A percentile compares a stretch with the other conserved stretches of the same genome.
Evolutionary conservation across 768 basidiomycete species (phyloP).

Genomic region (Trichaptum fuscoviolaceum): DNA sequence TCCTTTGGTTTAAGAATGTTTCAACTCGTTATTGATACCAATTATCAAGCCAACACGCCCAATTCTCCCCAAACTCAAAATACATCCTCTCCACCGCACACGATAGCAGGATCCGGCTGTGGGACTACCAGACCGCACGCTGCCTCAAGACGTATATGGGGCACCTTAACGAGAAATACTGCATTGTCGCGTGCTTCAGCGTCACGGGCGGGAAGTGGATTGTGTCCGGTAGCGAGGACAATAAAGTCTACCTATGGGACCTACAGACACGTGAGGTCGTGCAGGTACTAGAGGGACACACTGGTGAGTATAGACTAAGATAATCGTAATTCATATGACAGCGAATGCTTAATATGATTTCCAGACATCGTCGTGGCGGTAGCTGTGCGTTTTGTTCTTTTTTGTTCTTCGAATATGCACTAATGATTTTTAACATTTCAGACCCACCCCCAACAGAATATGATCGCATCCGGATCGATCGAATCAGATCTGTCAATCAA

Average conservation of each 20-base stretch:
- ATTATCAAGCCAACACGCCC: constrained; percentile 70
- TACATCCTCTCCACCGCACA: constrained; percentile 93
- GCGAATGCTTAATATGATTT: constrained; percentile 10
- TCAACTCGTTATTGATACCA: not conserved
- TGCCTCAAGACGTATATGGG: constrained; percentile 89
- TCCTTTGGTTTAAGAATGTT: not conserved
- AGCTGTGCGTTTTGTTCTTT: constrained; percentile 42
- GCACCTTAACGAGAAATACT: constrained; percentile 78
- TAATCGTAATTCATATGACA: constrained; percentile 2
- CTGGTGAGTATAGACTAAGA: constrained; percentile 37
- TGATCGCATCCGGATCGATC: constrained; percentile 84
- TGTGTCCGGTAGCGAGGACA: constrained; percentile 86
- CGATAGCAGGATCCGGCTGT: constrained; percentile 87
- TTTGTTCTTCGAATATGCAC: constrained; percentile 8
- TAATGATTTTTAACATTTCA: constrained; percentile 23
- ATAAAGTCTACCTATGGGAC: constrained; percentile 89
- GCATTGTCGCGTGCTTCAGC: constrained; percentile 78
- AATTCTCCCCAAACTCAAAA: constrained; percentile 94
- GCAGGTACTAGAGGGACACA: constrained; percentile 73
- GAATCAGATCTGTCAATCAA: constrained; percentile 79
- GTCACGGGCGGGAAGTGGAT: constrained; percentile 88
- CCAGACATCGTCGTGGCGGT: constrained; percentile 76
- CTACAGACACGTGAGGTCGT: constrained; percentile 82
- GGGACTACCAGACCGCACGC: constrained; percentile 91
- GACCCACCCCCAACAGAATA: constrained; percentile 84